Base-by-base conservation (phyloP, 129 eudicot species). In the Flaveria sonorensis region DNA sequence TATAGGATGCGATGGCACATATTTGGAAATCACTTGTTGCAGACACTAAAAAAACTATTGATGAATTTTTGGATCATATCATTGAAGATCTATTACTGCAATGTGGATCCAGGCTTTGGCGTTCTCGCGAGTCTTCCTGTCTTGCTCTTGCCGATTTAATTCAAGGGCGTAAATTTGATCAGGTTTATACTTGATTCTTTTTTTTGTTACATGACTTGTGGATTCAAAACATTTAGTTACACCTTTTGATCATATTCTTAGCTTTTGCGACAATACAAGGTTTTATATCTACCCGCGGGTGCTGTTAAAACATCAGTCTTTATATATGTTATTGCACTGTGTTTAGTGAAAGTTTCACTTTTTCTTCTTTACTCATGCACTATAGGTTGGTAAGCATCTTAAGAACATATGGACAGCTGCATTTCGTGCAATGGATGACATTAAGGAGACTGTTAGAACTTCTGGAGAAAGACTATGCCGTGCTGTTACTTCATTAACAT, bases 41-140 rank as follows among this genome's bases (percentile, higher is more conserved):
- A 26, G 98, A 94, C 84, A 78, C 98, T 23, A 94, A 94, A 77
- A 86, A 73, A 62, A 88, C 98, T 46, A 91, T 89, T 77, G 98
- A 94, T 76, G 97, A 91, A 18, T 87, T 82, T 75, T 85, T 94
- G 81, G 97, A 91, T 73, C 85, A 82, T 63, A 88, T 94, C 71
- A 78, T 91, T 59, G 98, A 94, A 75, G 96, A 94, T 91, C 83
- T 94, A 74, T 76, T 94, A 77, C 73, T 39, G 70, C 98, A 94
- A 79, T 89, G 97, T 74, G 98, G 98, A 48, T 94, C 98, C 76
- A 86, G 96, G 86, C 97, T 94, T 57, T 94, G 97, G 97, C 96
- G 98, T 3, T 94, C 98, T n/a, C 95, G 97, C 10, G 96, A 94
- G 84, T 87, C 98, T 70, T 94, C 97, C n/a, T 91, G 96, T 83